A percentile compares a stretch with the other conserved stretches of the same genome.
Conservation (phyloP, 495 filamentous ascomycete genomes). For the Xylaria scruposa region DNA sequence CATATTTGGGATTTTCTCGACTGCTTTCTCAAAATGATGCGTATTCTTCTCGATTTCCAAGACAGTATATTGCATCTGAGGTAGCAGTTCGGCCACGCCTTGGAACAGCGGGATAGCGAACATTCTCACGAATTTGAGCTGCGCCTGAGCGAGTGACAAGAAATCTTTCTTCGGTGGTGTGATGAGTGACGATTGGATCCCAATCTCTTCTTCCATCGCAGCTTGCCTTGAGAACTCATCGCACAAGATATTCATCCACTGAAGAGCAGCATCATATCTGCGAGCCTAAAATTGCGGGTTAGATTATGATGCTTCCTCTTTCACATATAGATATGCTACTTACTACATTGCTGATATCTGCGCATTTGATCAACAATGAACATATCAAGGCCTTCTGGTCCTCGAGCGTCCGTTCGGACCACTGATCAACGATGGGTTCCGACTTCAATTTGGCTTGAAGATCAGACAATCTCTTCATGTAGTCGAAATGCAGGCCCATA, state of each 20-base stretch:
- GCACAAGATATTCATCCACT: slow-evolving; percentile 90
- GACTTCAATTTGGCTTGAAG: slow-evolving; percentile 77
- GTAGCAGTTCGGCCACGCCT: slow-evolving; percentile 80
- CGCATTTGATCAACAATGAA: slow-evolving; percentile 93
- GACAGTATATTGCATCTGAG: slow-evolving; percentile 80
- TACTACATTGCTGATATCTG: slow-evolving; percentile 98
- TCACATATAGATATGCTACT: slow-evolving; percentile 38
- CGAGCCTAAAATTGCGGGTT: slow-evolving; percentile 66
- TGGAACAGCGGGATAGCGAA: slow-evolving; percentile 93
- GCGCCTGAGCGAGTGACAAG: slow-evolving; percentile 80
- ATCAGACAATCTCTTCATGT: slow-evolving; percentile 82
- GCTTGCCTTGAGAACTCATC: slow-evolving; percentile 95
- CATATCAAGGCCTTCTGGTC: slow-evolving; percentile 81
- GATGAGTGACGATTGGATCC: slow-evolving; percentile 84
- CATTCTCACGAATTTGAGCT: slow-evolving; percentile 94
- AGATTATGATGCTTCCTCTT: slow-evolving; percentile 28
- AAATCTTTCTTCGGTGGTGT: slow-evolving; percentile 84
- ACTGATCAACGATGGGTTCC: slow-evolving; percentile 66
- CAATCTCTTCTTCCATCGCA: slow-evolving; percentile 85
- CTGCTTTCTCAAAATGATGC: slow-evolving; percentile 70
- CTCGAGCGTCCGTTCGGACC: slow-evolving; percentile 71
- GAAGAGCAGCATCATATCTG: slow-evolving; percentile 76
- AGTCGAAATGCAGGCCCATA: slow-evolving; percentile 96
- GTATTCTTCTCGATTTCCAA: slow-evolving; percentile 80
- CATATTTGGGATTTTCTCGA: slow-evolving; percentile 53